These are phyloP conservation scores for Cyberlindnera maclurae DNA, from an alignment of 805 yeast genomes.

Conservation along the genomic window DNA sequence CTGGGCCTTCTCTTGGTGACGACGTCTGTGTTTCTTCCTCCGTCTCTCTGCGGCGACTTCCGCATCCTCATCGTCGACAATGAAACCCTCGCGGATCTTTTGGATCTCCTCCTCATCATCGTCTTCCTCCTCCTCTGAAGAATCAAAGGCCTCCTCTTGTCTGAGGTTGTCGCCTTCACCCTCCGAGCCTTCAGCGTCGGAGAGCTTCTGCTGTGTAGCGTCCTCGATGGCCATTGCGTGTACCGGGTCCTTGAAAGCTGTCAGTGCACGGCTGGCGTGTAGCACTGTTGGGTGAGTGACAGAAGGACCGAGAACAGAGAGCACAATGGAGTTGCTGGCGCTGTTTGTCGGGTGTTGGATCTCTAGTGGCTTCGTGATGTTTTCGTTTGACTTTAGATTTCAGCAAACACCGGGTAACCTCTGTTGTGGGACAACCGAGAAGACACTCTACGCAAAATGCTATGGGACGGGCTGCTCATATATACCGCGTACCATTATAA, in stretches of 20 bases:
- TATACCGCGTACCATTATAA: too few relatives aligned
- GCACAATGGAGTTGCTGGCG: too few relatives aligned
- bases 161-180: constrained; percentile 39
- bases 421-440: too few relatives aligned
- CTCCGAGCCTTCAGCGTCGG: constrained; percentile 21
- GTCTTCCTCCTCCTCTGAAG: constrained; percentile 88
- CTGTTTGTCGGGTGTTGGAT: not conserved
- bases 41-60: constrained; percentile 39
- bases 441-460: too few relatives aligned
- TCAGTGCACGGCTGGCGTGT: too few relatives aligned
- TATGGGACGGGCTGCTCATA: too few relatives aligned
- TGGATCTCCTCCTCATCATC: constrained; percentile 87
- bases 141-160: constrained; percentile 40
- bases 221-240: constrained; percentile 17
- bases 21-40: constrained; percentile 32
- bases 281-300: too few relatives aligned
- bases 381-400: not conserved
- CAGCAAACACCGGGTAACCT: not conserved
- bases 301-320: too few relatives aligned
- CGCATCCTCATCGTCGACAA: constrained; percentile 88
- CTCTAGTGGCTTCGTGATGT: not conserved
- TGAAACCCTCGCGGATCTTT: constrained; percentile 82
- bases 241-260: too few relatives aligned
- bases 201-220: constrained; percentile 3
- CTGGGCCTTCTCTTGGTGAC: constrained; percentile 22